phyloP scores from a whole-genome alignment of 331 rosid species.

The Rhamnella rubrinervis region DNA sequence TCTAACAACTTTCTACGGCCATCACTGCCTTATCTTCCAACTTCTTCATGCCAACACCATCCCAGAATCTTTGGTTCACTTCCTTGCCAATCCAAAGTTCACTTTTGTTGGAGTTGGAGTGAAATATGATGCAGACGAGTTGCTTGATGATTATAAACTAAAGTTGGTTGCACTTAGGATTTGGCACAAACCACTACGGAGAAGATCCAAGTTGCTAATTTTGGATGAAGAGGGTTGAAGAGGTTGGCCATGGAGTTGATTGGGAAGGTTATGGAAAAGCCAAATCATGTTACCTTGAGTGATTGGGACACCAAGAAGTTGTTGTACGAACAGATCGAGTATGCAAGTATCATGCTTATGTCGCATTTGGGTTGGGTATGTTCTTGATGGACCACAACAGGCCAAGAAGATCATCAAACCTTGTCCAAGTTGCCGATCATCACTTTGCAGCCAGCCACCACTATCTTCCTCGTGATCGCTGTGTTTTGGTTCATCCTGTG shows the following conservation, averaged over 20 bases:
- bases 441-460: no score
- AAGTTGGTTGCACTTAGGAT: not conserved
- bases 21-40: constrained; percentile 9
- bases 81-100: not conserved
- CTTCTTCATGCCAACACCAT: not conserved
- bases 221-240: not conserved
- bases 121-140: not conserved
- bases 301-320: constrained; percentile 4
- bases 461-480: no score
- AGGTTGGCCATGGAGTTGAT: not conserved
- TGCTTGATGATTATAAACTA: not conserved
- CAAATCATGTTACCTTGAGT: not conserved
- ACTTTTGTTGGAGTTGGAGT: constrained; percentile 2
- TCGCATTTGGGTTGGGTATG: not conserved
- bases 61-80: not conserved
- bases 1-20: no score
- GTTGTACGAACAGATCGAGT: not conserved
- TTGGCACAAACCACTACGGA: not conserved
- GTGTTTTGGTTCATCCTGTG: no score
- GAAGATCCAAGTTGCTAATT: not conserved
- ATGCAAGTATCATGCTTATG: constrained; percentile 15
- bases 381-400: no score
- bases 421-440: no score
- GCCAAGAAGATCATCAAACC: no score
- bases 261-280: constrained; percentile 5